These are phyloP conservation scores for Linanthus parryae DNA, from an alignment of 148 eudicot species.

Conservation along the genomic window DNA sequence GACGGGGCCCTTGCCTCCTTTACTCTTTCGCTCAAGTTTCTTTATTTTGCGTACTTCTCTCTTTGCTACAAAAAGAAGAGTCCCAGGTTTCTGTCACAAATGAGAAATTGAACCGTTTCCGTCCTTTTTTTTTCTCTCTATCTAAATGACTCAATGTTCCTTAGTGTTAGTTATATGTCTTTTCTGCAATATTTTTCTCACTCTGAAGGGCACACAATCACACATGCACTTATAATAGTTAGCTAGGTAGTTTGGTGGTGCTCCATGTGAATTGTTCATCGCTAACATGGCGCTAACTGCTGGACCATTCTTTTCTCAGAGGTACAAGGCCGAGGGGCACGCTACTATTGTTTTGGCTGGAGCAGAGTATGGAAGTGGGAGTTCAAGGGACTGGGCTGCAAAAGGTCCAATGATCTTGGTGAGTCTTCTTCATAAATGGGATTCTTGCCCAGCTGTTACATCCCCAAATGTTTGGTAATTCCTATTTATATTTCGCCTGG, in stretches of 20 bases:
- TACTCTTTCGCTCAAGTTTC: too few species aligned
- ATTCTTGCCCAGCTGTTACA: background rate
- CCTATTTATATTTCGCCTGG: background rate
- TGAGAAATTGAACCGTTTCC: too few species aligned
- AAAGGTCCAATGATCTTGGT: constrained; percentile 49
- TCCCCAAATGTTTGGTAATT: background rate
- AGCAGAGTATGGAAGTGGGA: constrained; percentile 50
- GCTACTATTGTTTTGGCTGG: constrained; percentile 45
- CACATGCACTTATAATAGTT: background rate
- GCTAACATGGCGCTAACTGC: background rate
- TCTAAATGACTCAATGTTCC: too few species aligned
- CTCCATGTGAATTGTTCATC: background rate
- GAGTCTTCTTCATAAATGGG: constrained; percentile 3
- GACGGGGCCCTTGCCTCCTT: too few species aligned
- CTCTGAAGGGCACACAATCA: too few species aligned
- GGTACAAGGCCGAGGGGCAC: constrained; percentile 41
- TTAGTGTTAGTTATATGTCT: too few species aligned
- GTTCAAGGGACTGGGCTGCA: constrained; percentile 50
- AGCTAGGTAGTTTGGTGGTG: background rate
- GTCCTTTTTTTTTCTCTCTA: too few species aligned
- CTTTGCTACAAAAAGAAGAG: too few species aligned
- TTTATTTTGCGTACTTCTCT: too few species aligned
- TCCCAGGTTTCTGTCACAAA: too few species aligned
- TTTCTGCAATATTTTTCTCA: background rate
- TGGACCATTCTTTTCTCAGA: constrained; percentile 18